These are phyloP conservation scores for Coniochaeta sp. DNA, from an alignment of 2,329 filamentous ascomycete genomes.

Conservation along the genomic window DNA sequence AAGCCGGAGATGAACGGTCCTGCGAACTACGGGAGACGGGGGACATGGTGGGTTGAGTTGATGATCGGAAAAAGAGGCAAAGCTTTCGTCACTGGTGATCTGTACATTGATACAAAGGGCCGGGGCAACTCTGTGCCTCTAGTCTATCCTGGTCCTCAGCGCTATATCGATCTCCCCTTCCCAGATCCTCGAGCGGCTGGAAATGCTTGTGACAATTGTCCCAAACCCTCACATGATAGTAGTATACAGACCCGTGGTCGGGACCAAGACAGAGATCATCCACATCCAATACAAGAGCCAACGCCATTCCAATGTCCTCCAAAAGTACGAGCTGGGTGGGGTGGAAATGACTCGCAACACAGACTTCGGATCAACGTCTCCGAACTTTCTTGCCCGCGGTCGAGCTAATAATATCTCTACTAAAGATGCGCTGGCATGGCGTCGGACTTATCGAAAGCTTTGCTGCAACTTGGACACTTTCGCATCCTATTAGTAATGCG, in stretches of 20 bases:
- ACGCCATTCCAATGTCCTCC: not conserved
- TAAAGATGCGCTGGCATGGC: conserved; percentile 63
- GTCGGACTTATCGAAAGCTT: conserved; percentile 85
- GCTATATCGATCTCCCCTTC: not conserved
- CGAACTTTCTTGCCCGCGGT: not conserved
- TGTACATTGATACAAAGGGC: conserved; percentile 4
- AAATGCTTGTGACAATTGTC: not conserved
- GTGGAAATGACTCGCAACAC: not conserved
- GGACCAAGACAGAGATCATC: not conserved
- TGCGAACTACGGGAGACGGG: not conserved
- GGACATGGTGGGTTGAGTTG: not conserved
- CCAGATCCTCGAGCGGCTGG: not conserved
- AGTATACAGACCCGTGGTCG: not conserved
- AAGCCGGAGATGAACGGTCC: conserved; percentile 26
- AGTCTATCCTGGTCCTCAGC: not conserved
- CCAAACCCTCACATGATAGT: not conserved
- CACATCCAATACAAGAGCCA: not conserved
- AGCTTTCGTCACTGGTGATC: not conserved
- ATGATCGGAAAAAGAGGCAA: not conserved
- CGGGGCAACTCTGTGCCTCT: not conserved
- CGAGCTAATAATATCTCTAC: not conserved
- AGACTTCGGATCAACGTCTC: not conserved
- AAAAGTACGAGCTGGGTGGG: not conserved
- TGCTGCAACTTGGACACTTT: conserved; percentile 92
- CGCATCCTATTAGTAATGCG: conserved; percentile 82